These are phyloP conservation scores for Paraconiothyrium brasiliense DNA, from an alignment of 2,329 filamentous ascomycete species.

Conservation along the genomic window DNA sequence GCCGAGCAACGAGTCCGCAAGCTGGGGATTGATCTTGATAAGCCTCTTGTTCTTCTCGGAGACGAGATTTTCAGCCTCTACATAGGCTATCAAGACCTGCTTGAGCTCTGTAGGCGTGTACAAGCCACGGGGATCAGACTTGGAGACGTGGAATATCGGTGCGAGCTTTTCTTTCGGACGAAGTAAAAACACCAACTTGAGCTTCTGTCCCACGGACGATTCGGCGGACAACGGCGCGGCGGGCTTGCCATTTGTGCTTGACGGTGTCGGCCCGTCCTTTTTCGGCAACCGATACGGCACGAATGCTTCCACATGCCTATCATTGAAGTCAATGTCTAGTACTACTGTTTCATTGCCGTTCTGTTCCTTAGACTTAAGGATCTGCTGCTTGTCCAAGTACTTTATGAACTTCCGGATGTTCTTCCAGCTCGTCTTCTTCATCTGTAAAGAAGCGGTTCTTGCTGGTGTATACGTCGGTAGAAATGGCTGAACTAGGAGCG, in stretches of 20 bases:
- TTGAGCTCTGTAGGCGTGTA: slow-evolving; percentile 70
- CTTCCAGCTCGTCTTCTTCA: slow-evolving; percentile 77
- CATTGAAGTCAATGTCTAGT: slow-evolving; percentile 70
- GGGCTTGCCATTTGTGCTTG: slow-evolving; percentile 50
- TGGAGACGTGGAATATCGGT: slow-evolving; percentile 62
- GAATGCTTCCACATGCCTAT: slow-evolving; percentile 64
- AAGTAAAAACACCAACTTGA: slow-evolving; percentile 63
- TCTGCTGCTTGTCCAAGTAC: slow-evolving; percentile 68
- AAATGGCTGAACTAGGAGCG: slow-evolving; percentile 72
- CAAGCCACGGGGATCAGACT: slow-evolving; percentile 61
- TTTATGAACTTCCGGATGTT: slow-evolving; percentile 76
- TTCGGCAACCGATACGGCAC: slow-evolving; percentile 70
- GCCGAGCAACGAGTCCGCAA: slow-evolving; percentile 70
- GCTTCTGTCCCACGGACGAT: slow-evolving; percentile 57
- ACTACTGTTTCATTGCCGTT: slow-evolving; percentile 72
- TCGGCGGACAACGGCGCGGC: slow-evolving; percentile 52
- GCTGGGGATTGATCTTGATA: slow-evolving; percentile 68
- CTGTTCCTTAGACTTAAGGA: slow-evolving; percentile 72
- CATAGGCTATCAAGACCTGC: slow-evolving; percentile 65
- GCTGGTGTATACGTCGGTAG: slow-evolving; percentile 67
- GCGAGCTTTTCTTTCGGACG: slow-evolving; percentile 66
- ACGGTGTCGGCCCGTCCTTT: slow-evolving; percentile 55
- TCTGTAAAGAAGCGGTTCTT: slow-evolving; percentile 67
- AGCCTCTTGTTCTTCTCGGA: slow-evolving; percentile 68
- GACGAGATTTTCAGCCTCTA: slow-evolving; percentile 66